These are phyloP conservation scores for Primulina eburnea DNA, from an alignment of 257 asterid species.

Conservation along the genomic window DNA sequence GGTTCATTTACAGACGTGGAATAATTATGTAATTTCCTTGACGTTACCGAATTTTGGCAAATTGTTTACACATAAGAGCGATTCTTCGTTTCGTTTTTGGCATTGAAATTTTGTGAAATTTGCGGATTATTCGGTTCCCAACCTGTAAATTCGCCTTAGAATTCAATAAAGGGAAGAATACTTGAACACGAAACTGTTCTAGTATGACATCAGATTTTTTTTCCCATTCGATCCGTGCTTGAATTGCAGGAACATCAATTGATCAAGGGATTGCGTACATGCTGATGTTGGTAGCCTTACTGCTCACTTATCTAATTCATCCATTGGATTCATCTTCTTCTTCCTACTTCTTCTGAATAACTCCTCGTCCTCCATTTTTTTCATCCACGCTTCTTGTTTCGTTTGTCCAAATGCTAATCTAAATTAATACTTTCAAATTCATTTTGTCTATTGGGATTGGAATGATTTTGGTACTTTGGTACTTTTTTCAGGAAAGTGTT, in stretches of 20 bases:
- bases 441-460: too few species aligned
- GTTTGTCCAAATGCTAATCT: background rate
- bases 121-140: background rate
- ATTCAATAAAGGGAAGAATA: background rate
- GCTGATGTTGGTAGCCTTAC: slow-evolving; percentile 37
- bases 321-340: slow-evolving; percentile 30
- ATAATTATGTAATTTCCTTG: background rate
- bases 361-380: too few species aligned
- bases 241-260: slow-evolving; percentile 34
- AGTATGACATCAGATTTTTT: background rate
- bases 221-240: background rate
- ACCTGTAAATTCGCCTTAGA: background rate
- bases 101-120: too few species aligned
- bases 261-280: slow-evolving; percentile 40
- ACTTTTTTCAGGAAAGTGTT: too few species aligned
- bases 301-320: slow-evolving; percentile 36
- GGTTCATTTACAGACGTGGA: background rate
- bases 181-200: background rate
- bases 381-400: background rate
- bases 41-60: background rate
- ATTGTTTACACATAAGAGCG: too few species aligned
- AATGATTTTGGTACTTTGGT: too few species aligned
- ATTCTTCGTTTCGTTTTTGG: too few species aligned
- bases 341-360: slow-evolving; percentile 19
- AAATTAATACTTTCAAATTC: too few species aligned